Base-by-base conservation (phyloP, 2,329 filamentous ascomycete genomes). In the Curvularia sp. region DNA sequence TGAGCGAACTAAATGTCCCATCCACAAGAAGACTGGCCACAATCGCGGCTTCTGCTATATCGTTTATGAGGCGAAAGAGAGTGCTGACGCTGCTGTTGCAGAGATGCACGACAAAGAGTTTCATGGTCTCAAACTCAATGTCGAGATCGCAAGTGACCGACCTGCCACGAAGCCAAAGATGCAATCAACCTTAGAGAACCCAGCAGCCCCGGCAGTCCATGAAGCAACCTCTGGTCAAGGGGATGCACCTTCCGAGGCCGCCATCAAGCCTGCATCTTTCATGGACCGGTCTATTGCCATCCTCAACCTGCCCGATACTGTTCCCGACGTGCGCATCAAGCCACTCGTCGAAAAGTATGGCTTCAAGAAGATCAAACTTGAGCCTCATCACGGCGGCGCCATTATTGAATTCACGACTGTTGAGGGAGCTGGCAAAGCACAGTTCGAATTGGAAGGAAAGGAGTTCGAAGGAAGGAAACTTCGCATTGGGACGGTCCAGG, bases 291-390 rank as follows among this genome's bases (percentile, higher is more conserved):
- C 91, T 0, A 83, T 98, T 49, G 89, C 89, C 9, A 81, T 99
- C 27, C 86, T 97, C 78, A 90, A 93, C 61, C 81, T 99, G 1
- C 92, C 95, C 0, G 95, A 98, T 71, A 98, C 93, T 0, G 87
- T 98, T 69, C 97, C 96, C 64, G 92, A 96, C 70, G 87, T 90
- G 1, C 91, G 93, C 28, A 86, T 99, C 53, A 86, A 86, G 43
- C 83, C 87, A 0, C 80, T 96, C 2, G 87, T 90, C 8, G 89
- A 92, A 66, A 84, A 87, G 1, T 83, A 88, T 43, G 93, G 92
- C 0, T 82, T 97, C 23, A 82, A 88, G 63, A 94, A 93, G 75
- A 83, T 98, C 3, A 83, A 90, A 12, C 82, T 97, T 10, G 88
- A 92, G 45, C 92, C 93, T 1, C 86, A 92, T 59, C 91, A 96